Percentiles rank a stretch among this genome's conserved stretches.
phyloP scores from a whole-genome alignment of 108 stramenopile species.

The Mediolabrus comicus region DNA sequence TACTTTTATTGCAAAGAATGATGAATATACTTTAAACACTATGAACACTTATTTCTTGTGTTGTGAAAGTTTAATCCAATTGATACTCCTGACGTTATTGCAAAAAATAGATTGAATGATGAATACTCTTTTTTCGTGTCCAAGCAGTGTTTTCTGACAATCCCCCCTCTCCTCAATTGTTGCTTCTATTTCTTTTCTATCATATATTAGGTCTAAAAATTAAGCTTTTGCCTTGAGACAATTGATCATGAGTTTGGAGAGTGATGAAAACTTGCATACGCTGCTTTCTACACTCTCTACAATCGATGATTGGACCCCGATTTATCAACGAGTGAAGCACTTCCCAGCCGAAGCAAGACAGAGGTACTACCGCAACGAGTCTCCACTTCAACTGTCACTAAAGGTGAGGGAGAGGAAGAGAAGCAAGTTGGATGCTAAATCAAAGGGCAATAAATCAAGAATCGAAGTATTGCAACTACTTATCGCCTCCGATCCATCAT shows the following conservation, averaged over 20 bases:
- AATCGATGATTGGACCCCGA: slow-evolving; percentile 14
- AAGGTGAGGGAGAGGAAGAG: slow-evolving; percentile 9
- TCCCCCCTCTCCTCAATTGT: no score
- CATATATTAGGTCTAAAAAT: no score
- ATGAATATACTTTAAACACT: slow-evolving; percentile 49
- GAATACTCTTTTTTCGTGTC: no score
- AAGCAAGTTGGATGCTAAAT: not conserved
- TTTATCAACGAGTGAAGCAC: slow-evolving; percentile 9
- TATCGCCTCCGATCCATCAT: slow-evolving; percentile 17
- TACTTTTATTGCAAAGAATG: slow-evolving; percentile 31
- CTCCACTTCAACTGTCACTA: slow-evolving; percentile 15
- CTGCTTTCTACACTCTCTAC: slow-evolving; percentile 11
- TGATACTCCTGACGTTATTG: slow-evolving; percentile 44
- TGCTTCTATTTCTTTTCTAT: no score
- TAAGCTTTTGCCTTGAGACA: not conserved
- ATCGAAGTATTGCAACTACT: slow-evolving; percentile 24
- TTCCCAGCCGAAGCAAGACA: slow-evolving; percentile 12
- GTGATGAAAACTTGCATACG: slow-evolving; percentile 10
- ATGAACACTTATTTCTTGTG: slow-evolving; percentile 20
- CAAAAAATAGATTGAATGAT: not conserved
- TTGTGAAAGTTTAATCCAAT: slow-evolving; percentile 35
- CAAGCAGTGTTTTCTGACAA: no score
- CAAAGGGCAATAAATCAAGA: slow-evolving; percentile 8
- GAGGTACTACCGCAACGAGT: slow-evolving; percentile 25
- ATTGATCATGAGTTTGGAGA: slow-evolving; percentile 9